Base-by-base conservation (phyloP, 2,329 filamentous ascomycete species). In the Aureobasidium subglaciale region DNA sequence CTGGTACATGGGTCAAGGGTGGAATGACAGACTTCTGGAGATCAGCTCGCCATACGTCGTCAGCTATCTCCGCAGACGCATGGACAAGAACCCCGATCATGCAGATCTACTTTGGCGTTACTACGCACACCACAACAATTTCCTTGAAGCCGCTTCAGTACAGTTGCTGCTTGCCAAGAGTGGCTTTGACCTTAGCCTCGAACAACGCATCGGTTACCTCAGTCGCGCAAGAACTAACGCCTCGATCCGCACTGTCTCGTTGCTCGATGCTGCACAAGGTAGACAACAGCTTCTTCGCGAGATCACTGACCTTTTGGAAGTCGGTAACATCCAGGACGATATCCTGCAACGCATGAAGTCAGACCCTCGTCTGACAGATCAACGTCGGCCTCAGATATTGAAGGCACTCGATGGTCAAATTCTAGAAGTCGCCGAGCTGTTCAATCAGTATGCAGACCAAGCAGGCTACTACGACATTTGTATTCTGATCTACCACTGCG, bases 301-400 rank as follows among this genome's bases (percentile, higher is more conserved):
- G 59, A 87, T 96, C 22, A 85, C 85, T 2, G 90, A 93, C 62
- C 78, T 95, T 41, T 82, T 99, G 9, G 93, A 99, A 64, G 83
- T 97, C 48, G 92, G 91, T 13, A 92, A 93, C 65, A 93, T 99
- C 53, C 93, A 99, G 69, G 89, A 96, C 66, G 93, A 99, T 64
- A 73, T 97, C 38, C 71, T 97, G 22, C 86, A 90, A 67, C 81
- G 89, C 42, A 75, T 99, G 52, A 83, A 79, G 66, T 79, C 79
- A 9, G 93, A 99, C 61, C 68, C 75, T 1, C 83, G 93, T 40
- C 79, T 96, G 34, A 73, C 78, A 11, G 72, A 76, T 0, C 82
- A 86, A 46, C 81, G 83, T 40, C 83, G 81, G 64, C 71, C 74
- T 1, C 80, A 86, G 56, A 82, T 95, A 22, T 72, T 87, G 57